Base-by-base conservation (phyloP, 345 rosid species). In the Boechera stricta region DNA sequence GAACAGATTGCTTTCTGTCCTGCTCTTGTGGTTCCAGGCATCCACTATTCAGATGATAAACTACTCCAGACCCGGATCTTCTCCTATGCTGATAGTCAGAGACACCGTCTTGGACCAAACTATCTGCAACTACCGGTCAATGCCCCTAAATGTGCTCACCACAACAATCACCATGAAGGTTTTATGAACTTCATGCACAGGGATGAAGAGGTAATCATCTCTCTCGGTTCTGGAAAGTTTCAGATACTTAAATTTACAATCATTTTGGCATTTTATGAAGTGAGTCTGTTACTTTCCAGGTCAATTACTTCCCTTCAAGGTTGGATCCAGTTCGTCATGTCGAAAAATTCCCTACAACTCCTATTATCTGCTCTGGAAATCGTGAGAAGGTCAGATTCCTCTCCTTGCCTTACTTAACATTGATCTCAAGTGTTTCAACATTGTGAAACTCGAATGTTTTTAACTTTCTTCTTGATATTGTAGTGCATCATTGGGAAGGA, bases 31-130 rank as follows among this genome's bases (percentile, higher is more conserved):
- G 98, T 95, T 78, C 99, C 99, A 58, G 98, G 99, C 13, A 57
- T 95, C 66, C 83, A 89, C 61, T 95, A 87, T 73, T 93, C 99
- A 7, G 87, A 95, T 73, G 99, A 95, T 80, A 95, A 95, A 75
- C 60, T 91, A 60, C 98, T 95, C 63, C 99, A 93, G 86, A 83
- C 85, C 77, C 81, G 98, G 18, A 77, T 93, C 80, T 95, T 95
- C 74, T 87, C 99, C 12, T 95, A 95, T 65, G 21, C 93, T 24
- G 99, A 95, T 81, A 95, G 98, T 44, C 99, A 95, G 82, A 90
- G 99, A 79, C 96, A 95, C 83, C 97, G 99, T 41, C 98, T 95
- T 54, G 98, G 98, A 75, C 99, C 99, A 28, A 95, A 93, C 87
- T 95, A 95, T 82, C 85, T 95, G 71, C 98, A 87, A 59, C 89